Base-by-base conservation (phyloP, 306 rosid genomes). In the Rosa persica region DNA sequence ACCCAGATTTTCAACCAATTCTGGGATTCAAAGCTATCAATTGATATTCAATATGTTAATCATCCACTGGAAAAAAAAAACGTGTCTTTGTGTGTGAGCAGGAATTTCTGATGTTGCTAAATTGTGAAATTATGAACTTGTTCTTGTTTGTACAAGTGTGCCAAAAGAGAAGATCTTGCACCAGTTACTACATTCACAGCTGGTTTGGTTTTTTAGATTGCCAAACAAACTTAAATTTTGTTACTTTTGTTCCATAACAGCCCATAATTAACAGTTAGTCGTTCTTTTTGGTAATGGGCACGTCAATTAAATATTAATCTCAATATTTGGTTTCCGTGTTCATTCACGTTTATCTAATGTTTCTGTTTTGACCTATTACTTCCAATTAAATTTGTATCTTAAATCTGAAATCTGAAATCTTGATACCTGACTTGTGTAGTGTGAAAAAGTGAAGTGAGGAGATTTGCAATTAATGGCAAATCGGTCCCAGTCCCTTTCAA, bases 401-500 rank as follows among this genome's bases (percentile, higher is more conserved):
- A 3, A 30, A 34, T 25, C 43, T 15, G 40, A 3, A 30, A 34
- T 25, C 43, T 15, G 40, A 16, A 64, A 27, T 15, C 55, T 57
- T 46, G 39, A 55, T 43, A 44, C 30, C 57, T 44, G 19, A 43
- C 43, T 43, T 22, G 43, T 42, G 20, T 17, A 44, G 69, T 25
- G 40, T 27, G 48, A 77, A 27, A 23, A 17, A 10, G 67, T 10
- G n/a, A 67, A 54, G 23, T 10, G 57, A 25, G 49, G 64, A 27
- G 43, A 34, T 67, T 22, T 34, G 39, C 40, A 58, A 60, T 38
- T 54, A 73, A 82, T 82, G 85, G 78, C 82, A 44, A 82, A 78
- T 60, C 68, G 76, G n/a, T 55, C 82, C 73, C 85, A 38, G 39
- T 73, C 71, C 0, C 77, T 76, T 5, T 61, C 84, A 6, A 34